phyloP scores from a whole-genome alignment of 192 early-diverging fungal species.

The Umbelopsis sp. region DNA sequence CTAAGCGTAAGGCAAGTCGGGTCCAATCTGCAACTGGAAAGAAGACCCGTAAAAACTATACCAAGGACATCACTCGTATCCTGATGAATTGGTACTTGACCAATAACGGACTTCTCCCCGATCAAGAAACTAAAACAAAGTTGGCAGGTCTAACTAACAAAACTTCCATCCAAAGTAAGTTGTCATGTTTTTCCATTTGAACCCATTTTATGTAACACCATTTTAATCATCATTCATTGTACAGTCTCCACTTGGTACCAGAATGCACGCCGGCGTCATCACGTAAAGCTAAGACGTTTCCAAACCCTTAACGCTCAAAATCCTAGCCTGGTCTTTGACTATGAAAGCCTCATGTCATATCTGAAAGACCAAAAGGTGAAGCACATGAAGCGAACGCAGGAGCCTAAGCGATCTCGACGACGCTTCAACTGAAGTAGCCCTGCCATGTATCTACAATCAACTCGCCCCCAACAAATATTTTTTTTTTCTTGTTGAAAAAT shows the following conservation, averaged over 20 bases:
- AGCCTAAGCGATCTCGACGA: slow-evolving; percentile 4
- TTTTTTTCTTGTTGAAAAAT: not conserved
- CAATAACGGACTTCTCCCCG: slow-evolving; percentile 22
- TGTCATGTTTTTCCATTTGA: no score
- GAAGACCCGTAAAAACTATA: slow-evolving; percentile 32
- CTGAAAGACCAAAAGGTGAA: slow-evolving; percentile 12
- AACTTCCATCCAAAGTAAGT: slow-evolving; percentile 30
- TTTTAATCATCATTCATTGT: not conserved
- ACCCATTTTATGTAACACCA: not conserved
- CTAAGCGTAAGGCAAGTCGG: not conserved
- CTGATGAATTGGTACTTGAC: slow-evolving; percentile 34
- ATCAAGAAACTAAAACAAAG: slow-evolving; percentile 22
- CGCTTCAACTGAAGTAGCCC: not conserved
- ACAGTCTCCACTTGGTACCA: slow-evolving; percentile 33
- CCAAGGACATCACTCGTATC: slow-evolving; percentile 17
- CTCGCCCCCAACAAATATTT: not conserved
- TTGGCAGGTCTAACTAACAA: slow-evolving; percentile 23
- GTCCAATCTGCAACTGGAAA: not conserved
- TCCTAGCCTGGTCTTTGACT: slow-evolving; percentile 23
- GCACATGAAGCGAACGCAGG: not conserved
- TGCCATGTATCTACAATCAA: not conserved
- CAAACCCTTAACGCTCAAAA: not conserved
- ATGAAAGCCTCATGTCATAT: slow-evolving; percentile 24
- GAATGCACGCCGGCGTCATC: slow-evolving; percentile 32
- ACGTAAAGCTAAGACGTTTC: slow-evolving; percentile 21